Evolutionary conservation across 2,329 filamentous ascomycete genomes (phyloP).

Genomic region (Lachnellula suecica): DNA sequence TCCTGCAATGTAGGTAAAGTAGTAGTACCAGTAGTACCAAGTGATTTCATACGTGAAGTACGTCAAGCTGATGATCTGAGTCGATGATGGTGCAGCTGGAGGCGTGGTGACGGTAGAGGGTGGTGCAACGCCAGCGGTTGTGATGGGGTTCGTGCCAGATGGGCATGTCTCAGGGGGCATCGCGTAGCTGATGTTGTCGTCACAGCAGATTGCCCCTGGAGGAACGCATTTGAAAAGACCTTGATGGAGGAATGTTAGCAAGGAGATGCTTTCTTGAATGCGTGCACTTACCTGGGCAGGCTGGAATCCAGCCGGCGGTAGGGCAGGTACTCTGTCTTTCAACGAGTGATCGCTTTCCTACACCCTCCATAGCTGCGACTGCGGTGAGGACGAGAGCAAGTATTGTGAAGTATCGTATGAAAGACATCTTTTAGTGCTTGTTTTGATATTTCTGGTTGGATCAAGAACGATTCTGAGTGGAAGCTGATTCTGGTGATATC

Average conservation of each 20-base stretch:
- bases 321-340: neutral
- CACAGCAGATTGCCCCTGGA: neutral
- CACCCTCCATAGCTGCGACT: neutral
- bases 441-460: neutral
- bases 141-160: neutral
- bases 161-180: neutral
- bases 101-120: neutral
- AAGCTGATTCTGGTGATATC: neutral
- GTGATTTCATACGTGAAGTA: neutral
- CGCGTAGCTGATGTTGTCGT: neutral
- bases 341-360: neutral
- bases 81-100: neutral
- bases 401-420: neutral
- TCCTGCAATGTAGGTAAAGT: neutral
- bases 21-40: neutral
- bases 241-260: neutral
- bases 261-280: neutral
- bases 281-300: neutral
- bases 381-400: neutral
- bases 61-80: neutral
- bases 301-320: neutral
- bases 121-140: neutral
- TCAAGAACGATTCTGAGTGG: too few relatives aligned
- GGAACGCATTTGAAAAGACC: neutral
- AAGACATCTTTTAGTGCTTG: neutral